Base-by-base conservation (phyloP, 2,329 filamentous ascomycete species). In the Emmonsiellopsis sp. region DNA sequence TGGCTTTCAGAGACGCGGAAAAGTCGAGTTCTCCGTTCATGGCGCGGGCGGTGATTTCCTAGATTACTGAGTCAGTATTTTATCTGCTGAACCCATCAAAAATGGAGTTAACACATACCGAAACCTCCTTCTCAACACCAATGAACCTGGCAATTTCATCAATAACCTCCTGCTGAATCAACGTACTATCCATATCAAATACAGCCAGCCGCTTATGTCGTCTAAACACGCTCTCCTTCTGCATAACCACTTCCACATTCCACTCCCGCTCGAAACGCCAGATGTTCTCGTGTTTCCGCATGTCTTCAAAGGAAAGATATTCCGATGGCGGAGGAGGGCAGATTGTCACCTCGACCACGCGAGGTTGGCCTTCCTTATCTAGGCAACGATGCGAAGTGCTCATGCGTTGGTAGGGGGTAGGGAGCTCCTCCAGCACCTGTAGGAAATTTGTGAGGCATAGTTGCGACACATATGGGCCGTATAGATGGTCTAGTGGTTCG, bases 21-120 rank as follows among this genome's bases (percentile, higher is more conserved):
- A 98, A 98, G 68, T 96, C 91, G 37, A 97, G 77, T 74, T 97
- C 91, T 56, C 93, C 93, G 60, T 92, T 85, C 93, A 98, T 98
- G 37, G 93, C 92, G 36, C 90, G 86, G 55, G 86, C 85, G 0
- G 93, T 98, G 61, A 98, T 97, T 62, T 85, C 79, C 74, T 76
- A 43, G 37, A 11, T 2, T 8, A 50, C 27, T 51, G 34, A 44
- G 27, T 52, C 34, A 55, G 54, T 44, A 39, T 47, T 17, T 14
- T 17, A 51, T 21, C 49, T 51, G 48, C 5, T 42, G 5, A 14
- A 42, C 32, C 32, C 31, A 8, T 32, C 11, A 36, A 7, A 47
- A 6, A 32, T 8, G n/a, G 42, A 2, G n/a, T 6, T 17, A 49
- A 3, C 8, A 52, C 62, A 36, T 66, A 75, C 83, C 8, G 89